Percentiles rank a stretch among this genome's conserved stretches.
Conservation (phyloP, 2,329 filamentous ascomycete species). For the Colletotrichum simmondsii region DNA sequence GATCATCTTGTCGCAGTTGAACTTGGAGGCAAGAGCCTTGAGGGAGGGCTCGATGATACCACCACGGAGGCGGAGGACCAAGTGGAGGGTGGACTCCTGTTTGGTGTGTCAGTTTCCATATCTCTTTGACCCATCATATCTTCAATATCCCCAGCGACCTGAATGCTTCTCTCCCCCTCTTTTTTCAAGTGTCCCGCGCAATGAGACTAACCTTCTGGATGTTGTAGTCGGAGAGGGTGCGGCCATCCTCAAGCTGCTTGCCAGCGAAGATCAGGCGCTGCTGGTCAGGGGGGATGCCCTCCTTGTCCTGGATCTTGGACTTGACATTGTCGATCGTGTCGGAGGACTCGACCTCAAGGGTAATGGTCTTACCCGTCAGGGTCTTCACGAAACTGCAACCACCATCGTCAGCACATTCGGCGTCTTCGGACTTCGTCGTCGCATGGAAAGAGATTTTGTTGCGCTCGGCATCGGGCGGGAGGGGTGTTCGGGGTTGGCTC, state of each 20-base stretch:
- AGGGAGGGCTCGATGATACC: slow-evolving; percentile 99
- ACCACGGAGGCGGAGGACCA: slow-evolving; percentile 98
- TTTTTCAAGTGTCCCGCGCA: not conserved
- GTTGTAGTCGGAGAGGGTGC: slow-evolving; percentile 97
- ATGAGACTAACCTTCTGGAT: slow-evolving; percentile 87
- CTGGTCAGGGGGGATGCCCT: slow-evolving; percentile 97
- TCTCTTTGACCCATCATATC: not conserved
- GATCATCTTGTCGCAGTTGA: slow-evolving; percentile 99
- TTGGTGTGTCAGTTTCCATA: slow-evolving; percentile 32
- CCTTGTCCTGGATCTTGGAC: slow-evolving; percentile 99
- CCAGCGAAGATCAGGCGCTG: slow-evolving; percentile 99
- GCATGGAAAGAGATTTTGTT: slow-evolving; percentile 14
- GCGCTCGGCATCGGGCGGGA: slow-evolving; percentile 17
- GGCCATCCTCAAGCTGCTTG: slow-evolving; percentile 99
- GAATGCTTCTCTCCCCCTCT: not conserved
- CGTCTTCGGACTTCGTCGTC: slow-evolving; percentile 26
- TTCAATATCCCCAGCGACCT: not conserved
- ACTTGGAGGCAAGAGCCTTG: slow-evolving; percentile 98
- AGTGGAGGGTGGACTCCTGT: slow-evolving; percentile 96
- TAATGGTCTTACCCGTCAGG: slow-evolving; percentile 99
- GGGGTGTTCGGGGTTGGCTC: slow-evolving; percentile 56
- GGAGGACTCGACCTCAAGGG: slow-evolving; percentile 98
- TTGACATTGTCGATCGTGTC: slow-evolving; percentile 99
- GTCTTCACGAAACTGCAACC: slow-evolving; percentile 95
- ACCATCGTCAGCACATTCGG: slow-evolving; percentile 39